Base-by-base conservation (phyloP, 169 alveolate genomes). In the Theileria parva region DNA sequence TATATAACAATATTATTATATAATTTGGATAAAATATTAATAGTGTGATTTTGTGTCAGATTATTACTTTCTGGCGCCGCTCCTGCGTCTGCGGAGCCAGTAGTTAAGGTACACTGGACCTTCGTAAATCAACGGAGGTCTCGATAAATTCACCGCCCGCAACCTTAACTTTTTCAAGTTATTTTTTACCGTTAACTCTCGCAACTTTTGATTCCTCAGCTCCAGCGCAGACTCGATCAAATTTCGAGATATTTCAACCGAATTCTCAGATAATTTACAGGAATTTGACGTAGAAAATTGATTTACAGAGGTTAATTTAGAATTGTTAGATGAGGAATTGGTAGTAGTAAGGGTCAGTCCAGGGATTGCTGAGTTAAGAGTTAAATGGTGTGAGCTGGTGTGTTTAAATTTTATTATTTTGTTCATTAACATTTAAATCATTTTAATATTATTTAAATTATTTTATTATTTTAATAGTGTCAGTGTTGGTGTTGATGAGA, bases 81-180 rank as follows among this genome's bases (percentile, higher is more conserved):
- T 51, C 44, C 77, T 51, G 4, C 64, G 30, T 34, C 34, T 61
- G 19, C 80, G 44, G 39, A 83, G 76, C 89, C 89, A 83, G 69
- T 83, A 83, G 21, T 74, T 71, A 12, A 83, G 69, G 78, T 83
- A 73, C 23, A 77, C 30, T 48, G 86, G 89, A 27, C 89, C 89
- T 34, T 83, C 89, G 77, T 83, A 83, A 9, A 83, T 69, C 5
- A 79, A 71, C 21, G 81, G 72, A 9, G 89, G 86, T 64, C 44
- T 32, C 8, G 71, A 60, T 0, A 75, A 15, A 69, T 83, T 83
- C 12, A 7, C n/a, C 83, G 70, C 84, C 57, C 74, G 75, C 15
- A 71, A 51, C 55, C 50, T 72, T 61, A 83, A 23, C 37, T 74
- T 61, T 53, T 44, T 59, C 48, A 34, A 25, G 39, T 67, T 73